Evolutionary conservation across 257 asterid species (phyloP).

Genomic region (Salvia miltiorrhiza): DNA sequence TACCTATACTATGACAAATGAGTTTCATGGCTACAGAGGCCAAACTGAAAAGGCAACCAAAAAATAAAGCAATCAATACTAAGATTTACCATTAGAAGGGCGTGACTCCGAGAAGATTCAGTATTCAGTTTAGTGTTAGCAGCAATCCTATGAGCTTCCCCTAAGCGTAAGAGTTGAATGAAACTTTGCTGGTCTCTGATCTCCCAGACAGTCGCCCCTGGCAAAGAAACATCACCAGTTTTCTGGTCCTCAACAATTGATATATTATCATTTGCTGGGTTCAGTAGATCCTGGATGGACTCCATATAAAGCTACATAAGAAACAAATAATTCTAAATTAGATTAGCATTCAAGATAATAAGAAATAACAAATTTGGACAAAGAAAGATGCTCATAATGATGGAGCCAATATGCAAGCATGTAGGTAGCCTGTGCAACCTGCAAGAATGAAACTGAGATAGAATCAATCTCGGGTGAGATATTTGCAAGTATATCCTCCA

Average conservation of each 20-base stretch:
- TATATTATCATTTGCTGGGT: slow-evolving; percentile 93
- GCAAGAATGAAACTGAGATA: slow-evolving; percentile 83
- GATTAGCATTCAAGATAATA: slow-evolving; percentile 10
- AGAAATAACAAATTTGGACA: slow-evolving; percentile 15
- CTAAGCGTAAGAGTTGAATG: slow-evolving; percentile 79
- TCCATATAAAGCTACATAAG: slow-evolving; percentile 92
- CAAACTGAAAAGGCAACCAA: neutral
- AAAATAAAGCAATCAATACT: neutral
- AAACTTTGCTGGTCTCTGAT: slow-evolving; percentile 87
- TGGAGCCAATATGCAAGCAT: neutral
- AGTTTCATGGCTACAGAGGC: slow-evolving; percentile 21
- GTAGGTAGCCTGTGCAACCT: slow-evolving; percentile 45
- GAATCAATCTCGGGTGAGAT: slow-evolving; percentile 76
- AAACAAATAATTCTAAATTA: slow-evolving; percentile 20
- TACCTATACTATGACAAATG: slow-evolving; percentile 50
- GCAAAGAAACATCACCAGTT: slow-evolving; percentile 93
- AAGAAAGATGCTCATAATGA: slow-evolving; percentile 1
- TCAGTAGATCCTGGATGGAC: slow-evolving; percentile 84
- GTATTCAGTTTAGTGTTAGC: slow-evolving; percentile 97
- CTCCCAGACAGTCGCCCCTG: slow-evolving; percentile 93
- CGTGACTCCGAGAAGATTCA: slow-evolving; percentile 99
- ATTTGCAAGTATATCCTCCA: slow-evolving; percentile 93
- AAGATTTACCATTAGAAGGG: slow-evolving; percentile 83
- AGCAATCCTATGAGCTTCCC: slow-evolving; percentile 97
- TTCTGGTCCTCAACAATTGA: slow-evolving; percentile 93